Conservation (phyloP, 306 rosid species). For the Alnus rubra region DNA sequence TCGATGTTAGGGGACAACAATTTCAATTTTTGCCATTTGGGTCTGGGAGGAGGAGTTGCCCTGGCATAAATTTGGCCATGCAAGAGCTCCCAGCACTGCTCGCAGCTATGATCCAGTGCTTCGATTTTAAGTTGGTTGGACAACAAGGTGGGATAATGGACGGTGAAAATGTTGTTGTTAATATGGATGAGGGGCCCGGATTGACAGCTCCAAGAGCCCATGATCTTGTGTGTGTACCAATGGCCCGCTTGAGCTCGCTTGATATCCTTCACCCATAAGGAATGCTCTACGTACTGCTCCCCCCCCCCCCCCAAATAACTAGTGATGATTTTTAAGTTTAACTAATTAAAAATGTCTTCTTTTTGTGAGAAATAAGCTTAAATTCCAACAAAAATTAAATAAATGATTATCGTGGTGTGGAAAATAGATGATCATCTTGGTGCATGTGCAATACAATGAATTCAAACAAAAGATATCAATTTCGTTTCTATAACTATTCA, state of each 20-base stretch:
- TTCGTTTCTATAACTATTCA: too few species aligned
- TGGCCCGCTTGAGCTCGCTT: conserved; percentile 17
- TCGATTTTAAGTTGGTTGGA: conserved; percentile 36
- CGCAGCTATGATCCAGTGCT: conserved; percentile 50
- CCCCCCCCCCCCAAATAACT: too few species aligned
- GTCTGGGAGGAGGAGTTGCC: conserved; percentile 61
- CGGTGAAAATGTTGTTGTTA: conserved; percentile 12
- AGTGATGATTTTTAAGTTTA: too few species aligned
- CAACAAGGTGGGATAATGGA: conserved; percentile 11
- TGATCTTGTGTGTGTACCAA: conserved; percentile 40
- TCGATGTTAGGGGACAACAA: conserved; percentile 42
- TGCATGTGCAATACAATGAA: too few species aligned
- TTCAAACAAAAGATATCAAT: too few species aligned
- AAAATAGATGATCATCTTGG: too few species aligned
- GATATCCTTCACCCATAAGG: background rate
- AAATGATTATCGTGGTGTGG: too few species aligned
- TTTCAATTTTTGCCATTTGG: conserved; percentile 53
- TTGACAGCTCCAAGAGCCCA: conserved; percentile 39
- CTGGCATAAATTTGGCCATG: conserved; percentile 41
- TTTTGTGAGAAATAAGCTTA: too few species aligned
- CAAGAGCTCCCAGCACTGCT: conserved; percentile 41
- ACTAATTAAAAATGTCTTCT: too few species aligned
- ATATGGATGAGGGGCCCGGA: conserved; percentile 44
- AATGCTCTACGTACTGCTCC: background rate
- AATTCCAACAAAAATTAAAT: too few species aligned